Percentiles rank a stretch among this genome's conserved stretches.
phyloP scores from a whole-genome alignment of 106 monocot genomes.

The Allium fistulosum region DNA sequence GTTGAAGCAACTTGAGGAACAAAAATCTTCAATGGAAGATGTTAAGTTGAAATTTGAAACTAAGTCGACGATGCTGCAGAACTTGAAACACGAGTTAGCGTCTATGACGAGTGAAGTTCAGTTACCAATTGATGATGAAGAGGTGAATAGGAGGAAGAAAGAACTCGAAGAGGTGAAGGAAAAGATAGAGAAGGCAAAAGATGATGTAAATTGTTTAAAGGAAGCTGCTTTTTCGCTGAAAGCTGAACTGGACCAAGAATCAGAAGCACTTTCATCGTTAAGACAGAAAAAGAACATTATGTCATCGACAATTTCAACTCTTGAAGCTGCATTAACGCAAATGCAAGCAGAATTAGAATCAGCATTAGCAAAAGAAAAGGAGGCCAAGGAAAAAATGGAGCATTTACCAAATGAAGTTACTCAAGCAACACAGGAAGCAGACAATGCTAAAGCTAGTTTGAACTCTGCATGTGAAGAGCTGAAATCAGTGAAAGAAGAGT shows the following conservation, averaged over 20 bases:
- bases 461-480: constrained; percentile 39
- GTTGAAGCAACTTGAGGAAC: constrained; percentile 18
- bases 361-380: constrained; percentile 32
- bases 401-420: constrained; percentile 28
- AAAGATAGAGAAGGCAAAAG: constrained; percentile 31
- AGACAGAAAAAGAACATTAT: constrained; percentile 34
- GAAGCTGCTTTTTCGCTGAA: constrained; percentile 35
- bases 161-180: constrained; percentile 33
- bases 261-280: constrained; percentile 13
- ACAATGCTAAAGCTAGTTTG: constrained; percentile 36
- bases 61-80: constrained; percentile 18
- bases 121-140: neutral
- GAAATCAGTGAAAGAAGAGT: constrained; percentile 42
- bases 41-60: constrained; percentile 31
- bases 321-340: constrained; percentile 41
- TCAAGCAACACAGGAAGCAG: constrained; percentile 37
- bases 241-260: constrained; percentile 36
- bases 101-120: neutral
- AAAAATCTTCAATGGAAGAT: constrained; percentile 19
- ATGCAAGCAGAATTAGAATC: constrained; percentile 27
- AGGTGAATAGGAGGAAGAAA: neutral
- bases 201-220: constrained; percentile 23
- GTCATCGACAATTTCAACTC: constrained; percentile 39
- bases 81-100: constrained; percentile 28
- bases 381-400: constrained; percentile 31